Base-by-base conservation (phyloP, 257 asterid species). In the Leonotis leonurus region DNA sequence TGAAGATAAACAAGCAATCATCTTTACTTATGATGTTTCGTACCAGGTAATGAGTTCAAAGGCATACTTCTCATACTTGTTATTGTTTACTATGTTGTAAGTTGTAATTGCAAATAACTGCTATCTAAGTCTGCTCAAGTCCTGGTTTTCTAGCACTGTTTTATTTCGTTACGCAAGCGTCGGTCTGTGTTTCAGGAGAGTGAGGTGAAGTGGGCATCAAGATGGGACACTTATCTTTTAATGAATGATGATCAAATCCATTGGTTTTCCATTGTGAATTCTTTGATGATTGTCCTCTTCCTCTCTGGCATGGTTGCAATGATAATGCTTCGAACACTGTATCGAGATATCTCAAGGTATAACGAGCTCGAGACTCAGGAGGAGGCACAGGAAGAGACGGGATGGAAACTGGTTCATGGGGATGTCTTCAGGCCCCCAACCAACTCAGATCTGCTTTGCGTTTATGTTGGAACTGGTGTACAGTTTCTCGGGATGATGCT, bases 221-320 rank as follows among this genome's bases (percentile, higher is more conserved):
- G 92, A 84, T 86, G 95, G 95, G 95, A 86, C 68, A 75, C 89
- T 20, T 86, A 86, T 68, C 89, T 86, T 36, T 78, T 86, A 22
- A 86, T 86, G 89, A 77, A 76, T 1, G 89, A 86, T 46, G 92
- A 86, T 54, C 95, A 84, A 72, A 86, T 86, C 74, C 95, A 86
- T 55, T 86, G 95, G 95, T 86, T 86, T 72, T 86, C 95, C 36
- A 82, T 87, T 5, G 85, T 87, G 5, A 84, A 87, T 37, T 87
- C 95, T 61, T 70, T 87, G 25, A 84, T 87, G 88, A 87, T 84
- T 27, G 92, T 87, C 21, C 93, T 87, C 76, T 84, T 87, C 88
- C 93, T 84, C 58, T 85, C 94, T 1, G 94, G 94, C 44, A 85
- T 85, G 89, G 93, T 85, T 32, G 93, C 93, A 0, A 81, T 86